Base-by-base conservation (phyloP, 768 basidiomycete genomes). In the Russula sp. region DNA sequence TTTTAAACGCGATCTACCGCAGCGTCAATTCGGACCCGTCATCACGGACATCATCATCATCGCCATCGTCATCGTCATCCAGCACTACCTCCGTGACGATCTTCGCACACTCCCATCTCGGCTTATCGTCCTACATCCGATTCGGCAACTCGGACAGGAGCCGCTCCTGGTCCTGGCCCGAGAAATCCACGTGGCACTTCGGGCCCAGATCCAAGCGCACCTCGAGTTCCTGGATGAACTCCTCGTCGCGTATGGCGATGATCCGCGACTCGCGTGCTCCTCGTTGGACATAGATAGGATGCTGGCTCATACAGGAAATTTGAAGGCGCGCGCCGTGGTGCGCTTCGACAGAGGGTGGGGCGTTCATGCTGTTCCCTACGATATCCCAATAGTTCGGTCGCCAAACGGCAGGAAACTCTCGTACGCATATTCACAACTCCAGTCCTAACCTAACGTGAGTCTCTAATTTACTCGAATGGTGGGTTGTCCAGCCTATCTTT, bases 271-370 rank as follows among this genome's bases (percentile, higher is more conserved):
- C 78, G 73, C 62, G 71, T 86, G 30, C 72, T 86, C 20, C 26
- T 88, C 0, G 71, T 80, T 24, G 87, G 85, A 10, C 90, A 92
- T 66, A 89, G 87, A 82, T 92, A 16, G 90, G 90, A 1, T 75
- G 83, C 1, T 93, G 89, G 88, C 76, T 92, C 57, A 72, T 80
- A 5, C 30, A 54, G 20, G 68, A 88, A 85, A 75, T 84, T 68
- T 87, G 59, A 84, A 85, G 73, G 73, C 67, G 85, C 87, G 76
- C 83, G 14, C 70, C 84, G 62, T 83, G 13, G 69, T 85, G 63
- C 83, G 73, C 72, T 73, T 18, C 76, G 81, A 55, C 71, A 42
- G 16, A 59, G 73, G 18, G 66, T 69, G 18, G 77, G 5, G 75
- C 78, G 2, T 86, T 88, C 66, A 71, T 91, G 59, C 77, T 94